Evolutionary conservation across 2,329 filamentous ascomycete genomes (phyloP).

Genomic region (Emergomyces pasteurianus): DNA sequence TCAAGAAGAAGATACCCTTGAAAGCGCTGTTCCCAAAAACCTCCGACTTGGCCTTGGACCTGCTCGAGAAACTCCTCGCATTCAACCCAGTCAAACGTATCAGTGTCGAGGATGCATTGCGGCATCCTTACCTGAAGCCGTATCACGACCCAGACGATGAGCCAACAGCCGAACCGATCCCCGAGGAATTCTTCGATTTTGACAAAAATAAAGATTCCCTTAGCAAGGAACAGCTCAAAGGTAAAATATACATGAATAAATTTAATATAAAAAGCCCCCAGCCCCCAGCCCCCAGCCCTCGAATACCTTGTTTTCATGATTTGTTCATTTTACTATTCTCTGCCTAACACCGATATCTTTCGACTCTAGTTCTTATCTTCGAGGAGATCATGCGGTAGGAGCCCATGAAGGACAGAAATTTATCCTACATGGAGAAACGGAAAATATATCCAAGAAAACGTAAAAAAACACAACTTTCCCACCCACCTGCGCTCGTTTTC

Average conservation of each 20-base stretch:
- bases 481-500: neutral
- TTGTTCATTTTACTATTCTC: neutral
- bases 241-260: no score
- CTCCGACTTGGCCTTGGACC: conserved; percentile 88
- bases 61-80: conserved; percentile 87
- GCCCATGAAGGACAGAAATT: neutral
- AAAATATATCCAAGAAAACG: neutral
- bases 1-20: conserved; percentile 99
- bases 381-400: conserved; percentile 82
- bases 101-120: conserved; percentile 90
- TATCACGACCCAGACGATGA: conserved; percentile 99
- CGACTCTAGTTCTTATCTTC: conserved; percentile 86
- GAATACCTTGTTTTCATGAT: no score
- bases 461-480: neutral
- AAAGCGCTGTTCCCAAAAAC: conserved; percentile 96
- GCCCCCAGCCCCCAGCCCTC: neutral
- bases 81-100: conserved; percentile 99
- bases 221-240: conserved; percentile 96
- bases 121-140: conserved; percentile 95
- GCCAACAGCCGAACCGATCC: conserved; percentile 90
- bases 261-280: no score
- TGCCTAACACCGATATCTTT: no score
- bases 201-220: conserved; percentile 99
- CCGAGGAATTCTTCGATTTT: conserved; percentile 98
- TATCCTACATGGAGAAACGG: neutral